Evolutionary conservation across 2,329 filamentous ascomycete species (phyloP).

Genomic region (Diaporthe citriasiana): DNA sequence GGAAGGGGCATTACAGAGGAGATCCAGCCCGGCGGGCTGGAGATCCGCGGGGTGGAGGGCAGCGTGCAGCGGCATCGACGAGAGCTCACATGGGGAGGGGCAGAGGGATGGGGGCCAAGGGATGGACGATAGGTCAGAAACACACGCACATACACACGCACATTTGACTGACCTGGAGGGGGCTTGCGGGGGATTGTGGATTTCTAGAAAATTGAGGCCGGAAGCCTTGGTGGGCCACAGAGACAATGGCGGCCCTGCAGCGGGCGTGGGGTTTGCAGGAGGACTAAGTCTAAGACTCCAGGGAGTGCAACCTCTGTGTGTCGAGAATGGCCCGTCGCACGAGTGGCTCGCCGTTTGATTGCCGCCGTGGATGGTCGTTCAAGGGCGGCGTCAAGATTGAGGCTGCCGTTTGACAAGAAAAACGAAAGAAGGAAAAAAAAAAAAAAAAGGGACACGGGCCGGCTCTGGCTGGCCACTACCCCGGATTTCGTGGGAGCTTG

Average conservation of each 20-base stretch:
- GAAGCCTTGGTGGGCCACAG: constrained; percentile 23
- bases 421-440: constrained; percentile 2
- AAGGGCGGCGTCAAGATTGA: constrained; percentile 19
- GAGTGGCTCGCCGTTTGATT: constrained; percentile 32
- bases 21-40: constrained; percentile 33
- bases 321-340: constrained; percentile 31
- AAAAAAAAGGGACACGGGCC: background rate
- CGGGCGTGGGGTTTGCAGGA: constrained; percentile 37
- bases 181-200: constrained; percentile 33
- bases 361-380: constrained; percentile 26
- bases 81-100: constrained; percentile 25
- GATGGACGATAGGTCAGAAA: constrained; percentile 2
- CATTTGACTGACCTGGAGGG: constrained; percentile 36
- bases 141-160: background rate
- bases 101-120: constrained; percentile 17
- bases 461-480: constrained; percentile 32
- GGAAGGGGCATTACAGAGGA: constrained; percentile 35
- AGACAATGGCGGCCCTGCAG: constrained; percentile 33
- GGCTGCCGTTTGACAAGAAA: constrained; percentile 34
- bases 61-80: constrained; percentile 15
- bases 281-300: constrained; percentile 21
- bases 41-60: constrained; percentile 31
- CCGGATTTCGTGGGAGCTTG: constrained; percentile 36
- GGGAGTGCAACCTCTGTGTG: constrained; percentile 28
- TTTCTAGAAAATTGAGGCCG: constrained; percentile 25